Base-by-base conservation (phyloP, 495 filamentous ascomycete genomes). In the Hypoxylon trugodes region DNA sequence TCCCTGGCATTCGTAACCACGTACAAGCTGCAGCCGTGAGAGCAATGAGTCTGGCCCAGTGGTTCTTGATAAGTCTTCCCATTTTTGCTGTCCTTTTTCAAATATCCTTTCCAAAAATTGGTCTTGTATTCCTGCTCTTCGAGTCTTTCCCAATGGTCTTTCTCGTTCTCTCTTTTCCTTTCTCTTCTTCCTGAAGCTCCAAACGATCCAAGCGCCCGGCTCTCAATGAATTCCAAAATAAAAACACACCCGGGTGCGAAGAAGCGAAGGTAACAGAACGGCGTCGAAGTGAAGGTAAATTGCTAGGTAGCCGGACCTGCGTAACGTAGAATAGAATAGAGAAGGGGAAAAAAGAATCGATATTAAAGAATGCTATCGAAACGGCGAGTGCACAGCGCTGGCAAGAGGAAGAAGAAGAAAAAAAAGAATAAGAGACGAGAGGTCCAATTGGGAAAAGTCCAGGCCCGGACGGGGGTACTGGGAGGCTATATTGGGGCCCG, bases 11-110 rank as follows among this genome's bases (percentile, higher is more conserved):
- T 16, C n/a, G 36, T 47, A 30, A 21, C 33, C 25, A 86, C 91
- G 6, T 88, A 96, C 91, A 97, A 38, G 80, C 76, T 73, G 90
- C 87, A 4, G 95, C 89, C 1, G 92, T 90, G 67, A 98, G 82
- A 75, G 95, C 84, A 70, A 97, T 92, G 65, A 97, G 87, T 45
- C 95, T 87, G 47, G 91, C 96, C 91, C 93, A 96, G 81, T 98
- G 95, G 81, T 98, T 98, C 81, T 97, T 98, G 81, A 98, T 98
- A 63, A 98, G 87, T 71, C 87, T 91, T 74, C 95, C 95, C 95
- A 98, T 98, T 69, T 70, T 83, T 74, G 33, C 65, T 25, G 57
- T 50, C 61, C 61, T 21, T 41, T 64, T 47, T 42, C 21, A 50
- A 47, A 51, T 57, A 45, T 46, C 36, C 36, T 30, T 10, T 41